These are phyloP conservation scores for Xylaria sp. DNA, from an alignment of 2,329 filamentous ascomycete genomes.

Conservation along the genomic window DNA sequence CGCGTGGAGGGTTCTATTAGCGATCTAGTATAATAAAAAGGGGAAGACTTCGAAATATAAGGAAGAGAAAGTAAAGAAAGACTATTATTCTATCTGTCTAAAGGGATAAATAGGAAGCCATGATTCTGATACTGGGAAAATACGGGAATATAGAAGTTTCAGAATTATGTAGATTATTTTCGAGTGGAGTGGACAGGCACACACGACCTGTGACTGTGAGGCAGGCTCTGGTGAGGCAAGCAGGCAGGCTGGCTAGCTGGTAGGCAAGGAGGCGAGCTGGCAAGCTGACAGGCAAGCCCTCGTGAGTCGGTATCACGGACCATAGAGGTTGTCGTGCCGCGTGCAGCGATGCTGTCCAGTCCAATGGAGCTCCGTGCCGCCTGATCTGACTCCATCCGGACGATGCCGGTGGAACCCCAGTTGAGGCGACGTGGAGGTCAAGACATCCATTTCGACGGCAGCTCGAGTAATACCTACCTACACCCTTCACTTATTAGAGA, in stretches of 20 bases:
- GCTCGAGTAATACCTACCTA: neutral
- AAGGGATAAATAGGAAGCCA: no score
- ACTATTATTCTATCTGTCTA: no score
- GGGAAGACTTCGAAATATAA: no score
- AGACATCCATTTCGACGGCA: slow-evolving; percentile 9
- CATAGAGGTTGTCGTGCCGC: slow-evolving; percentile 14
- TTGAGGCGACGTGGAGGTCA: slow-evolving; percentile 7
- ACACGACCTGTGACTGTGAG: no score
- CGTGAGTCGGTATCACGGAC: neutral
- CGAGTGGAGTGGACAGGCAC: neutral
- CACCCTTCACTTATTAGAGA: no score
- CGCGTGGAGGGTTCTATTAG: no score
- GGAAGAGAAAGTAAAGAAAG: no score
- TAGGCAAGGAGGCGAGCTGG: neutral
- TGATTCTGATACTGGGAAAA: no score
- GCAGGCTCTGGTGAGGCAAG: neutral
- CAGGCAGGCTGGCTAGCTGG: neutral
- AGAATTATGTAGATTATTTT: neutral
- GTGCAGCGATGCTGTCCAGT: neutral
- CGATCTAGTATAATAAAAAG: no score
- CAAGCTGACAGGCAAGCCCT: neutral
- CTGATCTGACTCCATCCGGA: slow-evolving; percentile 17
- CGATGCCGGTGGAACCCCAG: slow-evolving; percentile 13
- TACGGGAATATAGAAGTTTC: no score
- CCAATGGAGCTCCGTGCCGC: slow-evolving; percentile 17